Conservation (phyloP, 202 grass and related monocot species). For the Panicum hallii region DNA sequence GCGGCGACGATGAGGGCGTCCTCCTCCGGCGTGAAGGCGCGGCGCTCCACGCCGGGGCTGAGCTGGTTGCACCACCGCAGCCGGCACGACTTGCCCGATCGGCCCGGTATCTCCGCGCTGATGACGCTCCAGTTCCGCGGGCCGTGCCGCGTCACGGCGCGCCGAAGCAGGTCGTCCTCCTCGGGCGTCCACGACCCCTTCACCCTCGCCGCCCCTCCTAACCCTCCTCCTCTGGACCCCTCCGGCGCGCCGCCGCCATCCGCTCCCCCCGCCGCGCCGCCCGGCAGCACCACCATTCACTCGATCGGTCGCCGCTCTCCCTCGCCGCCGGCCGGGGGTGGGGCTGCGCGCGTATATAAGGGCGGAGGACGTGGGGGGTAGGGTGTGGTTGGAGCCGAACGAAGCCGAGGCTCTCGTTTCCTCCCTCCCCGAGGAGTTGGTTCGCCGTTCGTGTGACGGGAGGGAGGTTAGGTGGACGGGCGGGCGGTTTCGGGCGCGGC, state of each 20-base stretch:
- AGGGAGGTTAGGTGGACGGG: constrained; percentile 4
- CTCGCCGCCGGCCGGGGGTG: background rate
- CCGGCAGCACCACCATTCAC: constrained; percentile 3
- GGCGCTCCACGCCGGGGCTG: constrained; percentile 81
- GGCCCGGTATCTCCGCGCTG: constrained; percentile 58
- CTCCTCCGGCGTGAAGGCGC: constrained; percentile 78
- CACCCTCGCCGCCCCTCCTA: constrained; percentile 13
- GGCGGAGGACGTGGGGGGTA: background rate
- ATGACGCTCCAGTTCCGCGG: constrained; percentile 83
- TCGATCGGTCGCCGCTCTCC: background rate
- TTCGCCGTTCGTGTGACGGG: background rate
- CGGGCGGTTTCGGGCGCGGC: constrained; percentile 7
- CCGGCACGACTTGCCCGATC: constrained; percentile 92
- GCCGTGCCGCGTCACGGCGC: constrained; percentile 67
- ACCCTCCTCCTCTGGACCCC: background rate
- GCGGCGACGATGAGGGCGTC: constrained; percentile 56
- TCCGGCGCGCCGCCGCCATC: background rate
- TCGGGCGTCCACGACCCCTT: constrained; percentile 91
- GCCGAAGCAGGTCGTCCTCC: constrained; percentile 70
- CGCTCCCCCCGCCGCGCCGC: background rate
- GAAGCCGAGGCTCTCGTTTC: background rate
- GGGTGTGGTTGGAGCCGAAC: background rate
- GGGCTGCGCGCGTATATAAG: constrained; percentile 17
- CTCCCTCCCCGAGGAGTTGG: background rate
- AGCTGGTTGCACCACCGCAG: constrained; percentile 97